Evolutionary conservation across 2,329 filamentous ascomycete species (phyloP).

Genomic region (Phialocephala subalpina): DNA sequence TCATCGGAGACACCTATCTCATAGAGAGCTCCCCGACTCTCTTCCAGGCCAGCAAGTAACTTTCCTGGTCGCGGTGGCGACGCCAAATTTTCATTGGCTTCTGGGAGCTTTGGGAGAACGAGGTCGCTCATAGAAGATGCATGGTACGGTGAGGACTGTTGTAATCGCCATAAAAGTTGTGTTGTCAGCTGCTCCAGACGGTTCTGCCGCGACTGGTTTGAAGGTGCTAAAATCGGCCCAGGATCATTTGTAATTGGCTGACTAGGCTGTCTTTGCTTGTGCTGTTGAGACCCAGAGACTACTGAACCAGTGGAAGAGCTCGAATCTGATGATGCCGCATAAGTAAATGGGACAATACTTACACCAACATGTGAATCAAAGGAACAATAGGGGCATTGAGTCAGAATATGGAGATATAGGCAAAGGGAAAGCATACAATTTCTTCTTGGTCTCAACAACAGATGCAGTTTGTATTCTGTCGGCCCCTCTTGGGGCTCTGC

Average conservation of each 20-base stretch:
- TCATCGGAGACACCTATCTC: slow-evolving; percentile 97
- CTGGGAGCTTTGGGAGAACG: slow-evolving; percentile 78
- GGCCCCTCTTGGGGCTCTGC: slow-evolving; percentile 94
- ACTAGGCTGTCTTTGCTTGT: slow-evolving; percentile 32
- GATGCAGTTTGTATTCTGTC: slow-evolving; percentile 95
- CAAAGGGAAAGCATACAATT: slow-evolving; percentile 52
- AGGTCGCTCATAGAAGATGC: slow-evolving; percentile 79
- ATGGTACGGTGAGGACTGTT: slow-evolving; percentile 94
- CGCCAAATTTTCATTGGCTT: slow-evolving; percentile 60
- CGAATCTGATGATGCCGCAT: slow-evolving; percentile 50
- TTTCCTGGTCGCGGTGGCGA: slow-evolving; percentile 59
- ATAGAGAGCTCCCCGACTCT: slow-evolving; percentile 91
- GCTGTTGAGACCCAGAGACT: slow-evolving; percentile 46
- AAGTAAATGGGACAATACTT: neutral
- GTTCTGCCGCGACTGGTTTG: slow-evolving; percentile 77
- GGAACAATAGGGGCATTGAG: no score
- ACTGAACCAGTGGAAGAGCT: slow-evolving; percentile 71
- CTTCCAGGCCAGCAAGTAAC: slow-evolving; percentile 82
- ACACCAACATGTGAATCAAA: neutral
- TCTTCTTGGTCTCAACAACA: slow-evolving; percentile 81
- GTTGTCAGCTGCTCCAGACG: slow-evolving; percentile 92
- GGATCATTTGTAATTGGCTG: slow-evolving; percentile 23
- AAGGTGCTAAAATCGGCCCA: slow-evolving; percentile 36
- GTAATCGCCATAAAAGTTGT: slow-evolving; percentile 91
- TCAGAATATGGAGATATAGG: neutral